Conservation (phyloP, 176 grass and related monocot species). For the Oryza meridionalis region DNA sequence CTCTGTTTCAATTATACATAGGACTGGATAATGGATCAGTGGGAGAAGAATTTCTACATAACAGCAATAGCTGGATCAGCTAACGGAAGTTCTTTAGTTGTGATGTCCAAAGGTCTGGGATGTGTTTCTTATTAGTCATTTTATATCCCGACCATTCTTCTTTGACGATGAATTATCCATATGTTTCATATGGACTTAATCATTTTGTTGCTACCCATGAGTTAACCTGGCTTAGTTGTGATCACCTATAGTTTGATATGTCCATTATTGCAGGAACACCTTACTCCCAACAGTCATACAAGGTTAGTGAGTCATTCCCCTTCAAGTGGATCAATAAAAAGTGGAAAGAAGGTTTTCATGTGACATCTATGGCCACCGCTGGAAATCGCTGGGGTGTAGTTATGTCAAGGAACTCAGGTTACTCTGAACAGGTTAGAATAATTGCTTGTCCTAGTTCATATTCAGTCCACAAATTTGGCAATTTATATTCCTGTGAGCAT, state of each 20-base stretch:
- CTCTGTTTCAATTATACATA: constrained; percentile 35
- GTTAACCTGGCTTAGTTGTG: not conserved
- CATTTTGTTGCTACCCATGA: not conserved
- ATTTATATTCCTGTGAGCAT: constrained; percentile 13
- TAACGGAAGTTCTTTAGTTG: constrained; percentile 93
- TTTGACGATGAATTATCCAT: not conserved
- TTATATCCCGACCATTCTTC: constrained; percentile 6
- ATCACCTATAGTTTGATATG: not conserved
- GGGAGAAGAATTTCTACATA: constrained; percentile 96
- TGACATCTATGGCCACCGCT: constrained; percentile 93
- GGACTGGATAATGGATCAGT: constrained; percentile 99
- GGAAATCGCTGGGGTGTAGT: constrained; percentile 93
- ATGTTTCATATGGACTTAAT: constrained; percentile 4
- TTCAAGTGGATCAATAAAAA: constrained; percentile 99
- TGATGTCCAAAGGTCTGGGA: constrained; percentile 88
- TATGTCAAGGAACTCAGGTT: constrained; percentile 94
- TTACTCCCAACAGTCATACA: constrained; percentile 93
- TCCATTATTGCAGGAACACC: constrained; percentile 65
- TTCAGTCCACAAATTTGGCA: not conserved
- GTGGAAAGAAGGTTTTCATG: constrained; percentile 99
- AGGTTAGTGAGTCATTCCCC: constrained; percentile 95
- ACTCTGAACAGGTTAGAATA: constrained; percentile 68
- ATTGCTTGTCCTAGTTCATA: constrained; percentile 13
- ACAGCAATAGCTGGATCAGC: constrained; percentile 82
- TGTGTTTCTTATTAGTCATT: not conserved